Conservation (phyloP, 1,284 basidiomycete species). For the Fomitopsis pinicola region DNA sequence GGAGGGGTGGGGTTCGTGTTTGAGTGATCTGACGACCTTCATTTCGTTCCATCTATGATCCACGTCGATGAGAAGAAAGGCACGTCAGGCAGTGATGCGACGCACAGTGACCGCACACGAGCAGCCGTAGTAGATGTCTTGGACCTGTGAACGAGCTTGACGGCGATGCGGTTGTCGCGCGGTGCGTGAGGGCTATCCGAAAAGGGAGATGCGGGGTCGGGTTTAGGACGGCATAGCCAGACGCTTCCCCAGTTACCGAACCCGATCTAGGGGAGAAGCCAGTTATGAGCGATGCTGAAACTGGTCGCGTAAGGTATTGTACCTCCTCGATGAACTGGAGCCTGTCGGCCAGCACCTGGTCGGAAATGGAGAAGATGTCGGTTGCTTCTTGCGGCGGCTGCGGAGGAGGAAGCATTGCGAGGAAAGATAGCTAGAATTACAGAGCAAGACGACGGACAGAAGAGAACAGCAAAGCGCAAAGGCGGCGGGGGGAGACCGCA, state of each 20-base stretch:
- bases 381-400: conserved; percentile 30
- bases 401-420: conserved; percentile 21
- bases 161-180: conserved; percentile 57
- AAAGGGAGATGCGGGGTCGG: conserved; percentile 31
- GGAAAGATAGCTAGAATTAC: conserved; percentile 16
- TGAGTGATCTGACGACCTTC: conserved; percentile 84
- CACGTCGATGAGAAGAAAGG: neutral
- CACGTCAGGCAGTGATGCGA: conserved; percentile 13
- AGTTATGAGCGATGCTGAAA: conserved; percentile 1
- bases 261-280: conserved; percentile 55
- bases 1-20: conserved; percentile 80
- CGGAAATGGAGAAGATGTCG: conserved; percentile 52
- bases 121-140: conserved; percentile 80
- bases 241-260: conserved; percentile 88
- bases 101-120: conserved; percentile 79
- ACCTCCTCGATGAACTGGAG: conserved; percentile 77
- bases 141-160: conserved; percentile 85
- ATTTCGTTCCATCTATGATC: conserved; percentile 83
- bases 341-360: conserved; percentile 62
- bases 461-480: conserved; percentile 9
- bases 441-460: conserved; percentile 7
- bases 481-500: conserved; percentile 2
- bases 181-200: conserved; percentile 21
- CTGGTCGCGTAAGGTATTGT: conserved; percentile 2
- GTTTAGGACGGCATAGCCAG: conserved; percentile 68